These are phyloP conservation scores for Digitaria exilis DNA, from an alignment of 202 grass and related monocot genomes.

Conservation along the genomic window DNA sequence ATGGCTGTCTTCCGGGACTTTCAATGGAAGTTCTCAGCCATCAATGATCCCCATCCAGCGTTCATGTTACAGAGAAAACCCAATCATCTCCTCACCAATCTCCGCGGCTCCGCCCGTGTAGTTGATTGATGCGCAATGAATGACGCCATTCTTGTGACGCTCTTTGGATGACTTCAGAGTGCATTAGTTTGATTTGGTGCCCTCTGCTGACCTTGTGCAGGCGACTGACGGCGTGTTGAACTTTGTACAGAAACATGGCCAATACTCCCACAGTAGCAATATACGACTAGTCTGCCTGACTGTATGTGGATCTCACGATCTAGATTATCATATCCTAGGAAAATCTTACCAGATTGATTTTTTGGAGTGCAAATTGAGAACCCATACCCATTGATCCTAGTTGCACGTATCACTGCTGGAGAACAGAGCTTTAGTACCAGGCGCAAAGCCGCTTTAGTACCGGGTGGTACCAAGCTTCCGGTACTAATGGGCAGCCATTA, in stretches of 20 bases:
- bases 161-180: conserved; percentile 9
- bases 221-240: not conserved
- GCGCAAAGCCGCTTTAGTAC: no score
- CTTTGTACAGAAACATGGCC: not conserved
- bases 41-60: no score
- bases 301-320: not conserved
- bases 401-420: not conserved
- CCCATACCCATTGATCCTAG: not conserved
- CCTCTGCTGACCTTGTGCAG: not conserved
- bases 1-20: no score
- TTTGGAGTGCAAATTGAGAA: not conserved
- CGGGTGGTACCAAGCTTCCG: no score
- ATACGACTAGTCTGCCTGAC: not conserved
- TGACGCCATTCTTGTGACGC: conserved; percentile 36
- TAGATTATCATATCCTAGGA: not conserved
- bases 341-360: not conserved
- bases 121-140: not conserved
- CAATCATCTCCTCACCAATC: no score
- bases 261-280: not conserved
- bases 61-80: no score
- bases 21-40: no score
- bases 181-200: not conserved
- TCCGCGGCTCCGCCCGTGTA: not conserved
- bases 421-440: no score
- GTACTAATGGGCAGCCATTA: no score